These are phyloP conservation scores for Aspergillus mulundensis DNA, from an alignment of 495 filamentous ascomycete species.

Conservation along the genomic window DNA sequence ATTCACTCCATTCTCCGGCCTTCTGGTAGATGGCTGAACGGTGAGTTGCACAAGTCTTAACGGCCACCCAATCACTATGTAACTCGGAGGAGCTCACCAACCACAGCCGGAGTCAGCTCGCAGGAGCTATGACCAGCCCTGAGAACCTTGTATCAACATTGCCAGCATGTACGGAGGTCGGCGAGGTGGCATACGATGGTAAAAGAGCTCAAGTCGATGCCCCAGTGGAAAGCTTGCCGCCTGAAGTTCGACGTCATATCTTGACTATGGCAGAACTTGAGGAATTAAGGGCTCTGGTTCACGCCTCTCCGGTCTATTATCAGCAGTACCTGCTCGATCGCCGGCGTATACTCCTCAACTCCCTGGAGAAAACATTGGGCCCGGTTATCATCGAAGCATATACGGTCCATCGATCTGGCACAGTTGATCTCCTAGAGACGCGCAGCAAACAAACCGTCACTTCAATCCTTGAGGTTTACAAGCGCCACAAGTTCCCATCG, in stretches of 20 bases:
- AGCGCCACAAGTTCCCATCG: no score
- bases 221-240: slow-evolving; percentile 17
- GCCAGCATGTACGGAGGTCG: background rate
- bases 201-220: background rate
- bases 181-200: background rate
- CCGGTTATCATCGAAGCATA: slow-evolving; percentile 16
- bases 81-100: no score
- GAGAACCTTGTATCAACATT: no score
- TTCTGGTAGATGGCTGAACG: no score
- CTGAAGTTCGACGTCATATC: slow-evolving; percentile 18
- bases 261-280: slow-evolving; percentile 12
- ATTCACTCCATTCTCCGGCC: no score
- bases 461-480: no score
- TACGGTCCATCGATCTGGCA: background rate
- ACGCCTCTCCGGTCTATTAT: slow-evolving; percentile 25
- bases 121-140: no score
- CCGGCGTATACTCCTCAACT: slow-evolving; percentile 5
- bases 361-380: slow-evolving; percentile 11
- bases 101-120: no score
- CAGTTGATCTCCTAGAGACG: background rate
- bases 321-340: slow-evolving; percentile 24
- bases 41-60: no score
- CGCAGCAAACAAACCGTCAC: background rate
- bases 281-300: slow-evolving; percentile 18
- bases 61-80: no score